Evolutionary conservation across 306 rosid species (phyloP).

Genomic region (Prinsepia uniflora): DNA sequence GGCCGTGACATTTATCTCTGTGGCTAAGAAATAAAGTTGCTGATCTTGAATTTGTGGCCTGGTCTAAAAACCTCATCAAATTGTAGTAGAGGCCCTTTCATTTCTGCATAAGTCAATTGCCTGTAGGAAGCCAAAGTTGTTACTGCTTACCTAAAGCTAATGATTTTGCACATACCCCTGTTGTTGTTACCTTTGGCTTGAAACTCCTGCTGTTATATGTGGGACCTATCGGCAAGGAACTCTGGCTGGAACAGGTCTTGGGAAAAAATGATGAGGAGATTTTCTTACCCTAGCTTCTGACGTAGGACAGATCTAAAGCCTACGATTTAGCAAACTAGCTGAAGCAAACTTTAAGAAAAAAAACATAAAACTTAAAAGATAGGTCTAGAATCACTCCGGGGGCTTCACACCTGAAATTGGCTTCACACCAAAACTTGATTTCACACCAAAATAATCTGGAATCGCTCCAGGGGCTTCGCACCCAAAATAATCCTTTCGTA

Average conservation of each 20-base stretch:
- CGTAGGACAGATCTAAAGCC: too few species aligned
- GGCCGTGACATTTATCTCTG: background rate
- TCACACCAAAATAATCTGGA: too few species aligned
- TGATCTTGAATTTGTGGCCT: background rate
- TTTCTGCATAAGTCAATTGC: background rate
- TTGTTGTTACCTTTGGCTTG: slow-evolving; percentile 1
- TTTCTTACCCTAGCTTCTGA: background rate
- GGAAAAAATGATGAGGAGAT: background rate
- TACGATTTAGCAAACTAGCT: too few species aligned
- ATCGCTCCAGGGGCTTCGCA: too few species aligned
- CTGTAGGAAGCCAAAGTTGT: background rate
- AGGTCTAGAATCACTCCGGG: too few species aligned
- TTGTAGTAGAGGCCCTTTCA: background rate
- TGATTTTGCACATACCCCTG: slow-evolving; percentile 6
- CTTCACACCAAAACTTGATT: too few species aligned
- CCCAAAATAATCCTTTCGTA: too few species aligned
- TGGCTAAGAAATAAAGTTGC: background rate
- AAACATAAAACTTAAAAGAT: too few species aligned
- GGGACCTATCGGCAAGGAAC: background rate
- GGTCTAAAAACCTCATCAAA: background rate
- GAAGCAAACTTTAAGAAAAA: too few species aligned
- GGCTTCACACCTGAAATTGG: too few species aligned
- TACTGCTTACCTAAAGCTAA: background rate
- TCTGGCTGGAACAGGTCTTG: background rate
- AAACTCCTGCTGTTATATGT: background rate